Evolutionary conservation across 805 yeast genomes (phyloP).

Genomic region (Lipomyces mesembrius): DNA sequence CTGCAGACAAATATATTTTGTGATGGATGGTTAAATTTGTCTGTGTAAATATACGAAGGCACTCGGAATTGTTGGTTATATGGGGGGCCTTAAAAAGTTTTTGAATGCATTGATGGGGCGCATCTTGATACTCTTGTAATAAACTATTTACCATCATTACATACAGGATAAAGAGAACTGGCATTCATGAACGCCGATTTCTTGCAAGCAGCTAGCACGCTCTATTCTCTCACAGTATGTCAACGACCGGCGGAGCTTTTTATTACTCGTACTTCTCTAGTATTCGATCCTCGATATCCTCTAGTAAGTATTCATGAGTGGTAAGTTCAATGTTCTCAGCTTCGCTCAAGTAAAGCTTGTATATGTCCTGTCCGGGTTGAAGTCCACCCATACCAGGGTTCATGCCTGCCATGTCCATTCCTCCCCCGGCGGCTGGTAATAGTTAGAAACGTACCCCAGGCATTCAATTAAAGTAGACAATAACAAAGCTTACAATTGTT

Average conservation of each 20-base stretch:
- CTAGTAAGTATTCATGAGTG: conserved; percentile 59
- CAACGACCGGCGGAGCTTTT: background rate
- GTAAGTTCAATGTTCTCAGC: conserved; percentile 75
- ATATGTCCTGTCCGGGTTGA: conserved; percentile 57
- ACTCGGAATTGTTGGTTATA: background rate
- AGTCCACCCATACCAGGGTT: conserved; percentile 47
- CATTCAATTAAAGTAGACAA: background rate
- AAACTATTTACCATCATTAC: background rate
- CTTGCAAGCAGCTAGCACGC: background rate
- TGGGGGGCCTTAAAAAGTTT: background rate
- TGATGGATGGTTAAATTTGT: conserved; percentile 23
- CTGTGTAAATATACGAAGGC: background rate
- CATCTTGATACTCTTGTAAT: conserved; percentile 6
- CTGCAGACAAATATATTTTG: conserved; percentile 77
- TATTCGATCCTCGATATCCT: conserved; percentile 64
- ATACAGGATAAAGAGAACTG: background rate
- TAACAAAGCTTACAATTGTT: conserved; percentile 32
- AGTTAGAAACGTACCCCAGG: conserved; percentile 8
- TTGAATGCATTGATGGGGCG: conserved; percentile 2
- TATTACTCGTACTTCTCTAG: conserved; percentile 35
- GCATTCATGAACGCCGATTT: background rate
- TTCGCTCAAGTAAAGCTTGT: conserved; percentile 66
- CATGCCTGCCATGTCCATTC: conserved; percentile 45
- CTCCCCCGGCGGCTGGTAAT: conserved; percentile 48
- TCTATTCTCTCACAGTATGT: background rate